A percentile compares a stretch with the other conserved stretches of the same genome.
These are phyloP conservation scores for Prunus yedoensis DNA, from an alignment of 331 rosid species.

Conservation along the genomic window DNA sequence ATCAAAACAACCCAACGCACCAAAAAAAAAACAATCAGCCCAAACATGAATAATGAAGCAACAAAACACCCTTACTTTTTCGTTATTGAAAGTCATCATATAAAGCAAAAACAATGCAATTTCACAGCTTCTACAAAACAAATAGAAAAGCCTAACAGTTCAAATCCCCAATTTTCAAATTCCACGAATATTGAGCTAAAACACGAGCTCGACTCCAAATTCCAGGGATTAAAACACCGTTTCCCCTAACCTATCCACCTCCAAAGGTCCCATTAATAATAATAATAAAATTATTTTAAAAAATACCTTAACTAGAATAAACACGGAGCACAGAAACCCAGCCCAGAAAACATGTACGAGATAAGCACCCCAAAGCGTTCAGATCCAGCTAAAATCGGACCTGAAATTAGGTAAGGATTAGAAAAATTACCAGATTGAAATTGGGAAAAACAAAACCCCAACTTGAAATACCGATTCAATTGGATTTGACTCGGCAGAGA, in stretches of 20 bases:
- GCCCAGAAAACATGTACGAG: background rate
- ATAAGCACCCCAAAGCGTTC: conserved; percentile 6
- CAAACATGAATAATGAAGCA: conserved; percentile 11
- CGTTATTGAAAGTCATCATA: background rate
- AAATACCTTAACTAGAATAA: background rate
- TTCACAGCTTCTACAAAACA: conserved; percentile 5
- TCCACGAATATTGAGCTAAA: background rate
- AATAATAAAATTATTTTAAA: background rate
- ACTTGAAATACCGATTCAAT: conserved; percentile 6
- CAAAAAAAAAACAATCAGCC: background rate
- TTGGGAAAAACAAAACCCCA: background rate
- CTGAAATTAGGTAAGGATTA: conserved; percentile 5
- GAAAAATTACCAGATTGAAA: conserved; percentile 29
- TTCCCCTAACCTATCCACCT: conserved; percentile 2
- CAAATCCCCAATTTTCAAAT: conserved; percentile 3
- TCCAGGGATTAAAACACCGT: background rate
- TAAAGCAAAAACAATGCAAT: background rate
- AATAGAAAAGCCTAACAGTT: background rate
- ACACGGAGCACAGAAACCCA: background rate
- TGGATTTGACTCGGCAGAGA: conserved; percentile 10
- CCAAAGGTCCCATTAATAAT: background rate
- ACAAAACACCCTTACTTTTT: conserved; percentile 6
- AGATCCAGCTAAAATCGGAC: conserved; percentile 29
- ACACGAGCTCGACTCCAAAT: conserved; percentile 17
- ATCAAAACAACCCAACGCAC: background rate